phyloP scores from a whole-genome alignment of 1,284 basidiomycete genomes.

The Puccinia coronata region DNA sequence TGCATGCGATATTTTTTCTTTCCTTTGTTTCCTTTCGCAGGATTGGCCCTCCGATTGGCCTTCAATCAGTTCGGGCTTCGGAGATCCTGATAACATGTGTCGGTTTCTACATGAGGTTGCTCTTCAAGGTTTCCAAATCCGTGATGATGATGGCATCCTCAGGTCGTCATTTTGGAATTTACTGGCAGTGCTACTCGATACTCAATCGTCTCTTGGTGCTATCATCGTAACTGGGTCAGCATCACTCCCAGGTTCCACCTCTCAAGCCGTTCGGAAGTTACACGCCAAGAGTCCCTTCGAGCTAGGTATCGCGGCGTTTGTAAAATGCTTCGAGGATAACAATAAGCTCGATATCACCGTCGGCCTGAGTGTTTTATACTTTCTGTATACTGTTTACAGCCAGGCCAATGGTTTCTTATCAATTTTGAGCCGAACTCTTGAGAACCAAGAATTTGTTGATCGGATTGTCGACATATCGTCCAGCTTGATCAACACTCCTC shows the following conservation, averaged over 20 bases:
- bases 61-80: conserved; percentile 43
- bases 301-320: conserved; percentile 36
- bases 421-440: conserved; percentile 19
- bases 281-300: conserved; percentile 33
- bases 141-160: conserved; percentile 9
- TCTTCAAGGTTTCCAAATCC: conserved; percentile 21
- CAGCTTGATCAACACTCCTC: conserved; percentile 43
- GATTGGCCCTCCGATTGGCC: conserved; percentile 49
- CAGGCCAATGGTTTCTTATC: conserved; percentile 32
- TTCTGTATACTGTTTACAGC: conserved; percentile 36
- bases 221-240: conserved; percentile 39
- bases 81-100: conserved; percentile 44
- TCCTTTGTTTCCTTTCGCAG: conserved; percentile 44
- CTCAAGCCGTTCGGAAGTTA: background rate
- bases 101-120: conserved; percentile 36
- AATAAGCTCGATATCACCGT: conserved; percentile 32
- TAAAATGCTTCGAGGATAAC: conserved; percentile 44
- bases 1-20: conserved; percentile 42
- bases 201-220: conserved; percentile 42
- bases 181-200: conserved; percentile 40
- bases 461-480: conserved; percentile 40
- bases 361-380: conserved; percentile 42
- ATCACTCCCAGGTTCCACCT: conserved; percentile 26
- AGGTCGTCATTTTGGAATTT: conserved; percentile 43
- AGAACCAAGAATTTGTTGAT: conserved; percentile 44